These are phyloP conservation scores for Raphanus sativus DNA, from an alignment of 345 rosid species.

Conservation along the genomic window DNA sequence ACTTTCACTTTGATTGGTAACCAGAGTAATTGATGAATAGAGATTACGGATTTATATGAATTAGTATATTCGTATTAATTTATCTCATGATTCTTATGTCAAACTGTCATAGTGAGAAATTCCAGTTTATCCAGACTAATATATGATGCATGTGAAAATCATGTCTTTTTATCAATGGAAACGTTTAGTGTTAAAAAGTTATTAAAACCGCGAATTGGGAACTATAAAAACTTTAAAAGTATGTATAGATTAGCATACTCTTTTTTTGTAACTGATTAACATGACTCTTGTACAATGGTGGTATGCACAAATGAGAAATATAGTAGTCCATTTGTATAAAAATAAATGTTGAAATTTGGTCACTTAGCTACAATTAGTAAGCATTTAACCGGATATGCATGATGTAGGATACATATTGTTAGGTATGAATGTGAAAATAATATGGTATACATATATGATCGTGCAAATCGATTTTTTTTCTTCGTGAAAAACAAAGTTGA, in stretches of 20 bases:
- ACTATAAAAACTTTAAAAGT: too few species aligned
- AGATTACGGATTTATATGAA: too few species aligned
- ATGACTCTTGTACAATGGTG: not conserved
- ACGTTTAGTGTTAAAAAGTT: not conserved
- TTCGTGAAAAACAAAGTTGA: not conserved
- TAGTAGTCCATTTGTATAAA: not conserved
- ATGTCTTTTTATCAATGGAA: not conserved
- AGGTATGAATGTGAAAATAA: not conserved
- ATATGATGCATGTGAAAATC: not conserved
- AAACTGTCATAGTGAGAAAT: not conserved
- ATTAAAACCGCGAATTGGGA: too few species aligned
- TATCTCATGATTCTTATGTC: not conserved
- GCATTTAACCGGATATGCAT: too few species aligned
- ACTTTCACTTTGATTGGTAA: constrained; percentile 3
- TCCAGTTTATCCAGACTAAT: not conserved
- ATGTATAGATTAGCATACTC: too few species aligned
- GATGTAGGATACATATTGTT: not conserved
- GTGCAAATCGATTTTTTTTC: not conserved
- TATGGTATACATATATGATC: not conserved
- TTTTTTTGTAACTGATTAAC: not conserved
- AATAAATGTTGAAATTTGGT: not conserved
- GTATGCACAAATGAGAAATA: not conserved
- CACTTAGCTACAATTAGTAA: not conserved
- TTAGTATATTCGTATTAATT: too few species aligned
- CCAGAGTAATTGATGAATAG: too few species aligned